A percentile compares a stretch with the other conserved stretches of the same genome.
These are phyloP conservation scores for Colletotrichum limetticola DNA, from an alignment of 2,329 filamentous ascomycete genomes.

Conservation along the genomic window DNA sequence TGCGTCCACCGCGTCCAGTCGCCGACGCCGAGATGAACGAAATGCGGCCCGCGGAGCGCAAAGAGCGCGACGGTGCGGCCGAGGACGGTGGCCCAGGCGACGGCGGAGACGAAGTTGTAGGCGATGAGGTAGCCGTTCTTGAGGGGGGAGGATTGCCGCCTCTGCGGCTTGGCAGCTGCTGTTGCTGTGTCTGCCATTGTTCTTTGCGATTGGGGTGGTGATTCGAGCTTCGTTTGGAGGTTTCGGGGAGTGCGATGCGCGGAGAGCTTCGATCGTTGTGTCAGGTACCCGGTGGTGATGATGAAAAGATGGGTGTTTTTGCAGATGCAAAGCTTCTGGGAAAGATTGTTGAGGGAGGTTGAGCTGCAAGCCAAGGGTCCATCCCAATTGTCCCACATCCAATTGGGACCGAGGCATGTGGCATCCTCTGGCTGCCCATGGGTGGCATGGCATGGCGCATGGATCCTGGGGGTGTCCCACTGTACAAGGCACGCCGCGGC, in stretches of 20 bases:
- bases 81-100: conserved; percentile 83
- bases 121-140: conserved; percentile 79
- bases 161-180: conserved; percentile 33
- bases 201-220: not conserved
- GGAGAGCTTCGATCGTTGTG: not conserved
- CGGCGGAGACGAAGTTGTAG: conserved; percentile 84
- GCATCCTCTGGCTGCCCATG: not conserved
- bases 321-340: not conserved
- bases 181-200: conserved; percentile 33
- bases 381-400: not conserved
- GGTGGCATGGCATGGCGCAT: not conserved
- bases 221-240: not conserved
- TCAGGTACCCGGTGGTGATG: no score
- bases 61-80: conserved; percentile 71
- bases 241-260: not conserved
- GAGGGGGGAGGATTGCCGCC: conserved; percentile 50
- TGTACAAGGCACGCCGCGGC: conserved; percentile 18
- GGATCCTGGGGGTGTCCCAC: not conserved
- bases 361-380: conserved; percentile 30
- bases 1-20: conserved; percentile 83
- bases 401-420: conserved; percentile 20
- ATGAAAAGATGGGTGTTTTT: not conserved
- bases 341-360: conserved; percentile 34
- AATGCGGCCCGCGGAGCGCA: conserved; percentile 62
- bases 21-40: conserved; percentile 71